Conservation (phyloP, 1,284 basidiomycete genomes). For the Fomitopsis schrenkii region DNA sequence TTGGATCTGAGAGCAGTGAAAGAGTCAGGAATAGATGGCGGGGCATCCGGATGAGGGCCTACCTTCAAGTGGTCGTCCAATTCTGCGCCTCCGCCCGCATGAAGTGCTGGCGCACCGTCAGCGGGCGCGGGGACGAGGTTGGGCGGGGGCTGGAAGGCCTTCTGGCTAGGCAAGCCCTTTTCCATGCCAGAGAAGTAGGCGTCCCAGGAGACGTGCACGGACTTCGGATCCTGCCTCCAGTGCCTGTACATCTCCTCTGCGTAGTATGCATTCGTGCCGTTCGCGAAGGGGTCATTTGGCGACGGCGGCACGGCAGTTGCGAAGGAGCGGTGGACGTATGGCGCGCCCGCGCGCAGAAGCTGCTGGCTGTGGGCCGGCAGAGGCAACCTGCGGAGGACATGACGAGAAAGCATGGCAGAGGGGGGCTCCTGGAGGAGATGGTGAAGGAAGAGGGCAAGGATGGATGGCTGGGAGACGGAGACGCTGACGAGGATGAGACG, state of each 20-base stretch:
- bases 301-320: conserved; percentile 61
- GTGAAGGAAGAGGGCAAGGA: background rate
- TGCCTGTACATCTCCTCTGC: conserved; percentile 94
- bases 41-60: conserved; percentile 1
- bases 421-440: conserved; percentile 2
- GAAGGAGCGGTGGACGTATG: conserved; percentile 28
- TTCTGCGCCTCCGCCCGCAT: conserved; percentile 67
- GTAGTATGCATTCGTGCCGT: conserved; percentile 92
- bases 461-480: background rate
- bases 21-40: background rate
- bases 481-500: background rate
- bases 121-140: conserved; percentile 62
- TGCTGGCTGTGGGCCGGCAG: background rate
- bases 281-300: conserved; percentile 79
- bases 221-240: conserved; percentile 88
- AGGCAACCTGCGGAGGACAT: conserved; percentile 10
- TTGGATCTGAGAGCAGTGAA: conserved; percentile 67
- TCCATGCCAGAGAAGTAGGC: conserved; percentile 95
- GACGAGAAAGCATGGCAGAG: conserved; percentile 7
- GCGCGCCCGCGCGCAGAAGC: background rate
- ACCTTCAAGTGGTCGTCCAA: conserved; percentile 96
- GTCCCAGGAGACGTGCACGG: conserved; percentile 94
- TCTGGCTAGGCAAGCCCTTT: conserved; percentile 78
- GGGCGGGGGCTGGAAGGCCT: conserved; percentile 88
- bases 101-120: conserved; percentile 81